Evolutionary conservation across 2,329 filamentous ascomycete genomes (phyloP), one percentile per base, ranked within the genome.

Genomic region (Orbilia javanica): DNA sequence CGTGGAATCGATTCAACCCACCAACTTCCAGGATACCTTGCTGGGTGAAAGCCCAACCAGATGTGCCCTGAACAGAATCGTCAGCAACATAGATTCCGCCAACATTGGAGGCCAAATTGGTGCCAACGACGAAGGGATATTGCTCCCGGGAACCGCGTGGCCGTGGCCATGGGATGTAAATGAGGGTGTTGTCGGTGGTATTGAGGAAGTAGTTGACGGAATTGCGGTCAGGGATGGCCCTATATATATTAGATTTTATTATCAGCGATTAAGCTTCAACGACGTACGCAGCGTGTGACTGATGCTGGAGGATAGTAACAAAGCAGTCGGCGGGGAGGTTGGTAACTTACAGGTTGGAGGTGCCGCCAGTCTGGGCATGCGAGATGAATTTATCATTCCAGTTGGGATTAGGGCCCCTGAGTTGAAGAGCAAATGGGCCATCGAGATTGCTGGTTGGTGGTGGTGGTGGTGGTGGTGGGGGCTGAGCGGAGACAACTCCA

Each of bases 351-450:
- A 73, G 22, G 36, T 73, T 73, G 27, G 39, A 57, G 27, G 36
- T 15, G 15, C 69, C 69, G n/a, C 69, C 69, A 10, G 36, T 66
- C 29, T 66, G 60, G 22, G 46, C 27, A 22, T 73, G 69, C 15
- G 69, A 73, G 34, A 73, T 20, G 39, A 65, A 73, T 42, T 73
- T 66, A 25, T 25, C 48, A 15, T 66, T 60, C 60, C 62, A 73
- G 22, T 18, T 66, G 8, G 18, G 13, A 55, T 73, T 60, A 31
- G 53, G 60, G 20, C 57, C 64, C 5, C 15, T 15, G 6, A 73
- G 55, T 50, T 66, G 60, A 50, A 73, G 69, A 25, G 48, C 60
- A 10, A 73, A 73, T 27, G 69, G 69, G 2, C 69, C 69, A 52
- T 66, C 60, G 27, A 73, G 50, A 8, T 60, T 29, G 13, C 7